These are phyloP conservation scores for Sarocladiaceae sp. DNA, from an alignment of 2,329 filamentous ascomycete species.

Conservation along the genomic window DNA sequence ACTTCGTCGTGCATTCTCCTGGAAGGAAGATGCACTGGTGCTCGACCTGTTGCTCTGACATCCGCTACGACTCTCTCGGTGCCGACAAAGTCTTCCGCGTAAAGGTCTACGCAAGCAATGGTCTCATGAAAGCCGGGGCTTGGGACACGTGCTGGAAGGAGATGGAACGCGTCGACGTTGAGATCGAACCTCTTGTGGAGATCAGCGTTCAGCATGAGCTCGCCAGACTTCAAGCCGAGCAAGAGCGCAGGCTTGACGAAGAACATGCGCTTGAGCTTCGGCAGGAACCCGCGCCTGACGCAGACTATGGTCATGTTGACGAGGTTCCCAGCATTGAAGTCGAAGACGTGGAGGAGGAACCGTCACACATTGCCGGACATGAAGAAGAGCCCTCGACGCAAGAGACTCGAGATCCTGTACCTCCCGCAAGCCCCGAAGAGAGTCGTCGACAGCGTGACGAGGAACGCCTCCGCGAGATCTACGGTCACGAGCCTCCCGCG, in stretches of 20 bases:
- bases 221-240: conserved; percentile 43
- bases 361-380: conserved; percentile 21
- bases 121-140: conserved; percentile 82
- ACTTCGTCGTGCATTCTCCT: background rate
- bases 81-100: conserved; percentile 61
- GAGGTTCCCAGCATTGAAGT: conserved; percentile 16
- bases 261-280: conserved; percentile 32
- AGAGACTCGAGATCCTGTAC: conserved; percentile 7
- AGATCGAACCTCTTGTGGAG: conserved; percentile 71
- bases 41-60: conserved; percentile 47
- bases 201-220: conserved; percentile 52
- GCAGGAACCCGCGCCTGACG: conserved; percentile 29
- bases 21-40: conserved; percentile 46
- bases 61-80: conserved; percentile 47
- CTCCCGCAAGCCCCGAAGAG: conserved; percentile 16
- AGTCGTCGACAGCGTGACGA: conserved; percentile 38
- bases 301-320: conserved; percentile 19
- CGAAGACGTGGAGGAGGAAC: conserved; percentile 20
- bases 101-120: conserved; percentile 91
- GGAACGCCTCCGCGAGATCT: conserved; percentile 48
- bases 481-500: conserved; percentile 29
- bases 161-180: conserved; percentile 97
- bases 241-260: conserved; percentile 14
- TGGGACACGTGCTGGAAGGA: conserved; percentile 94
- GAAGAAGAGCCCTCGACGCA: conserved; percentile 11